phyloP scores from a whole-genome alignment of 805 yeast genomes.

The Hanseniaspora singularis region DNA sequence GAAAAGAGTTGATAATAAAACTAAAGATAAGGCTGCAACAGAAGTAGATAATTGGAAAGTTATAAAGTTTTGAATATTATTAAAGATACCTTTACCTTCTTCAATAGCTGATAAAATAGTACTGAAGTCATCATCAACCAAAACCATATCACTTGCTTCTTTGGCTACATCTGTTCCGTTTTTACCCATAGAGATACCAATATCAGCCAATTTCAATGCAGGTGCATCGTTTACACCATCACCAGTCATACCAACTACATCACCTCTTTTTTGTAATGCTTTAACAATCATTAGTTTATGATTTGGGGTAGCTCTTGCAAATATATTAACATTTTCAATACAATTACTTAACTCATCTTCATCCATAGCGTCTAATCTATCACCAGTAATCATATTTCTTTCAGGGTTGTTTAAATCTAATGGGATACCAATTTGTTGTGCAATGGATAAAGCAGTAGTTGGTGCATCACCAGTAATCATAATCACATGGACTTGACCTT shows the following conservation, averaged over 20 bases:
- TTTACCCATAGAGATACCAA: slow-evolving; percentile 87
- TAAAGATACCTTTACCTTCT: slow-evolving; percentile 95
- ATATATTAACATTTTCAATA: slow-evolving; percentile 71
- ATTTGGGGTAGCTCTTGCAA: slow-evolving; percentile 92
- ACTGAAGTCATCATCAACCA: slow-evolving; percentile 92
- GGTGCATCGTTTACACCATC: slow-evolving; percentile 99
- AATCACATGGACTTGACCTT: slow-evolving; percentile 93
- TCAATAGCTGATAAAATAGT: slow-evolving; percentile 87
- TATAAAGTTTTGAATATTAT: slow-evolving; percentile 85
- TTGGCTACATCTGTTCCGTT: slow-evolving; percentile 97
- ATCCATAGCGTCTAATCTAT: slow-evolving; percentile 58
- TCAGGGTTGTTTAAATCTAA: slow-evolving; percentile 39
- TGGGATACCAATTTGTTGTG: slow-evolving; percentile 82
- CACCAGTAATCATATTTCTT: slow-evolving; percentile 71
- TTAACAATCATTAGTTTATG: slow-evolving; percentile 82
- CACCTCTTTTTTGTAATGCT: slow-evolving; percentile 82
- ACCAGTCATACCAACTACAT: slow-evolving; percentile 98
- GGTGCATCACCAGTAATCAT: slow-evolving; percentile 97
- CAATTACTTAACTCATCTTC: slow-evolving; percentile 64
- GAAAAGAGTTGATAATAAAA: slow-evolving; percentile 77
- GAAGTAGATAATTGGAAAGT: slow-evolving; percentile 94
- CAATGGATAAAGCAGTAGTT: slow-evolving; percentile 74
- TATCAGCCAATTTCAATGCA: slow-evolving; percentile 90
- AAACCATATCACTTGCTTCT: slow-evolving; percentile 95
- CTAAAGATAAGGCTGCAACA: slow-evolving; percentile 82